Conservation (phyloP, 345 rosid species). For the Clarkia xantiana region DNA sequence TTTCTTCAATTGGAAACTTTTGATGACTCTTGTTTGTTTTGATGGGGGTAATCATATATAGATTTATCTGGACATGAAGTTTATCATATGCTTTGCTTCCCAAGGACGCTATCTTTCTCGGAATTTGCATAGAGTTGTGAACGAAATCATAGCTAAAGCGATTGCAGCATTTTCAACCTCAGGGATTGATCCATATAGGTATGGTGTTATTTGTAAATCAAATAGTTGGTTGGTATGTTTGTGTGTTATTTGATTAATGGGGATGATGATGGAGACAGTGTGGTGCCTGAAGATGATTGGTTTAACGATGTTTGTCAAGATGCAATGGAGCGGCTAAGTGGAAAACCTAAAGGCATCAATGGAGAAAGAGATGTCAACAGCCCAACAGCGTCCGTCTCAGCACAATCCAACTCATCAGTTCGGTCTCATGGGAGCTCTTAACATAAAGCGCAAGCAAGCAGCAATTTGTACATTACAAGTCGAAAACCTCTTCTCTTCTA, state of each 20-base stretch:
- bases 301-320: conserved; percentile 74
- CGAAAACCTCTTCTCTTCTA: not conserved
- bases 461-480: conserved; percentile 23
- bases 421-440: conserved; percentile 82
- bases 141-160: conserved; percentile 79
- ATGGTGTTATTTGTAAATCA: conserved; percentile 7
- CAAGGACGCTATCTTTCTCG: conserved; percentile 95
- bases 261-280: conserved; percentile 23
- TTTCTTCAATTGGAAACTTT: not conserved
- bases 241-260: not conserved
- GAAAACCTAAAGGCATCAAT: conserved; percentile 58
- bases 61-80: conserved; percentile 94
- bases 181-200: conserved; percentile 93
- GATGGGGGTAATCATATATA: conserved; percentile 20
- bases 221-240: not conserved
- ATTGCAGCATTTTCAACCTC: conserved; percentile 70
- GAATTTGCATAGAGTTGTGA: conserved; percentile 73
- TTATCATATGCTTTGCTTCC: conserved; percentile 81
- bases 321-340: conserved; percentile 72
- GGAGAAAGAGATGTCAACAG: conserved; percentile 71
- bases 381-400: conserved; percentile 95
- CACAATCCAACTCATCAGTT: conserved; percentile 86
- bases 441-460: conserved; percentile 1
- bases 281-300: conserved; percentile 87
- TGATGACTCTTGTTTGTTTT: conserved; percentile 3